These are phyloP conservation scores for Globisporangium perplexum DNA, from an alignment of 352 stramenopile species.

Conservation along the genomic window DNA sequence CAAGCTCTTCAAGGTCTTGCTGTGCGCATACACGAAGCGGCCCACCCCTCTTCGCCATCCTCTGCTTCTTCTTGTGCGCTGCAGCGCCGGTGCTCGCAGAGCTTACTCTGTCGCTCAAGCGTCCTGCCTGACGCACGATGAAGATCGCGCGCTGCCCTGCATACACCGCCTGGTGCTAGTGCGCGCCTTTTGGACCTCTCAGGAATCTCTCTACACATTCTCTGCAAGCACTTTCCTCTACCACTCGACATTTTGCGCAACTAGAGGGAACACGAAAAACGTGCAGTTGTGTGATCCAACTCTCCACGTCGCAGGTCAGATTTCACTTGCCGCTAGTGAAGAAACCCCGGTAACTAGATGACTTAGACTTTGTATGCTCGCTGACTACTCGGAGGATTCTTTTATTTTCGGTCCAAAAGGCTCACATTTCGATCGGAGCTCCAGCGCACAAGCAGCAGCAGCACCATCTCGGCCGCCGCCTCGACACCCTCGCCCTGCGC, in stretches of 20 bases:
- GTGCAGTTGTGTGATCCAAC: background rate
- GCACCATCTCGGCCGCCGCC: too few species aligned
- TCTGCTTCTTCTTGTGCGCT: background rate
- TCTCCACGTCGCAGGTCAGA: too few species aligned
- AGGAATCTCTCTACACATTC: background rate
- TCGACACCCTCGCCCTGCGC: too few species aligned
- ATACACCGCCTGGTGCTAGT: too few species aligned
- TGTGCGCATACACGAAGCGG: background rate
- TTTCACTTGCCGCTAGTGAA: too few species aligned
- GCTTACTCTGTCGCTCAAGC: too few species aligned
- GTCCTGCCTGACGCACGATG: too few species aligned
- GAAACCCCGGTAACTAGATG: too few species aligned
- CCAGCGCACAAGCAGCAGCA: background rate
- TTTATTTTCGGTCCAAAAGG: background rate
- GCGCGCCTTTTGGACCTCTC: background rate
- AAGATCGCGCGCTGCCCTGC: background rate
- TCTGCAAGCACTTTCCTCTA: background rate
- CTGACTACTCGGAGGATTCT: background rate
- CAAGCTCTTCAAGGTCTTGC: background rate
- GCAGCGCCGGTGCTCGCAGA: too few species aligned
- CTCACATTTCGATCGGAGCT: background rate
- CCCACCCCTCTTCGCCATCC: background rate
- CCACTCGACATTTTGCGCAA: background rate
- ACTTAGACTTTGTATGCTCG: too few species aligned
- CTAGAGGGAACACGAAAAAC: background rate